Percentiles rank a stretch among this genome's conserved stretches.
Evolutionary conservation across 805 yeast genomes (phyloP).

Genomic region (Saccharomycopsis amapae): DNA sequence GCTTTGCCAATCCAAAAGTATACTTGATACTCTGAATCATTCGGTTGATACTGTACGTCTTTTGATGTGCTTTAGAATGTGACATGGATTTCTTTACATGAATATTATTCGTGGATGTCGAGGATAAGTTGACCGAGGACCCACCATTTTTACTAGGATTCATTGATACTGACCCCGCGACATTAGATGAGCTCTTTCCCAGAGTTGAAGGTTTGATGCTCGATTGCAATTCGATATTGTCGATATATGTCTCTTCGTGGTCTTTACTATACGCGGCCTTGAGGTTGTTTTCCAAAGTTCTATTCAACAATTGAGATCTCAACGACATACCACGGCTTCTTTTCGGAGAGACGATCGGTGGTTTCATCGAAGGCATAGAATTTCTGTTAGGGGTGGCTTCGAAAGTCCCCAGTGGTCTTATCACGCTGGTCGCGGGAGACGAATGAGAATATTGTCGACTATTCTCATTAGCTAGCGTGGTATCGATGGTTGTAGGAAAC

Average conservation of each 20-base stretch:
- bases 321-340: conserved; percentile 20
- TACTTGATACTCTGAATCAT: conserved; percentile 15
- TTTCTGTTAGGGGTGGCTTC: not conserved
- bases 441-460: no score
- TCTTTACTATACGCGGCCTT: conserved; percentile 11
- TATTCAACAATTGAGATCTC: conserved; percentile 18
- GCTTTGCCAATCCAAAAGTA: conserved; percentile 2
- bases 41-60: conserved; percentile 19
- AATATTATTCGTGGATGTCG: no score
- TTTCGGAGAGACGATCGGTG: conserved; percentile 16
- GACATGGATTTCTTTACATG: no score
- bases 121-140: no score
- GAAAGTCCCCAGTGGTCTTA: no score
- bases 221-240: conserved; percentile 12
- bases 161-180: not conserved
- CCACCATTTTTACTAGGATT: no score
- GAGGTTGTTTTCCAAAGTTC: conserved; percentile 16
- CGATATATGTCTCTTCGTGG: conserved; percentile 8
- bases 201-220: not conserved
- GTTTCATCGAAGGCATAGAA: not conserved
- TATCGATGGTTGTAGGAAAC: no score
- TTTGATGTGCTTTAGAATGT: not conserved
- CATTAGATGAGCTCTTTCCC: not conserved
- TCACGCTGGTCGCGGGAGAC: no score
- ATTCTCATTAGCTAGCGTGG: no score